Evolutionary conservation across 2,329 filamentous ascomycete species (phyloP).

Genomic region (Neurospora sp.): DNA sequence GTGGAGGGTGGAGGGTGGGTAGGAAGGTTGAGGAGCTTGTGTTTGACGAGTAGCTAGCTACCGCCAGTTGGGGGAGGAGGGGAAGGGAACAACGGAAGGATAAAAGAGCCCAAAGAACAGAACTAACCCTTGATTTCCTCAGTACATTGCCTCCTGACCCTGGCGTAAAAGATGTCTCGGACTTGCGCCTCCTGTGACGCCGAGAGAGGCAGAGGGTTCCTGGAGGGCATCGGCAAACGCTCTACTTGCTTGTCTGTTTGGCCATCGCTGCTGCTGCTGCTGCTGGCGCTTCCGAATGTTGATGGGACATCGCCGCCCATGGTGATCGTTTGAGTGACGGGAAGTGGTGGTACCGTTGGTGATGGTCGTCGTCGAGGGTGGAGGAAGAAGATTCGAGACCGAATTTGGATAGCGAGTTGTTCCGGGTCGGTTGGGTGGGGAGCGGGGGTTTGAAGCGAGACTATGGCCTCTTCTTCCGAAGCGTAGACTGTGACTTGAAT

Average conservation of each 20-base stretch:
- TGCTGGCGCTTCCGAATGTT: slow-evolving; percentile 17
- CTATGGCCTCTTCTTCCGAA: background rate
- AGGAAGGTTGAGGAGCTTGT: background rate
- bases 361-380: background rate
- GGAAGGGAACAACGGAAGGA: too few species aligned
- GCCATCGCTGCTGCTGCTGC: background rate
- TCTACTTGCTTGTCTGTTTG: slow-evolving; percentile 11
- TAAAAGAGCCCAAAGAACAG: background rate
- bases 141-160: slow-evolving; percentile 66
- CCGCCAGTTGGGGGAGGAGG: background rate
- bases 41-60: background rate
- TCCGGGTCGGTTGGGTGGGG: background rate
- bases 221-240: slow-evolving; percentile 42
- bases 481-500: background rate
- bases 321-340: slow-evolving; percentile 23
- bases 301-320: slow-evolving; percentile 30
- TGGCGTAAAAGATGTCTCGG: slow-evolving; percentile 67
- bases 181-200: slow-evolving; percentile 75
- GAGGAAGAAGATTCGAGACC: background rate
- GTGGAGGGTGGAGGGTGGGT: background rate
- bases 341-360: background rate
- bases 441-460: background rate
- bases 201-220: slow-evolving; percentile 75
- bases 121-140: slow-evolving; percentile 64
- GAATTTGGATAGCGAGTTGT: background rate